Evolutionary conservation across 306 rosid genomes (phyloP).

Genomic region (Trifolium subterraneum): DNA sequence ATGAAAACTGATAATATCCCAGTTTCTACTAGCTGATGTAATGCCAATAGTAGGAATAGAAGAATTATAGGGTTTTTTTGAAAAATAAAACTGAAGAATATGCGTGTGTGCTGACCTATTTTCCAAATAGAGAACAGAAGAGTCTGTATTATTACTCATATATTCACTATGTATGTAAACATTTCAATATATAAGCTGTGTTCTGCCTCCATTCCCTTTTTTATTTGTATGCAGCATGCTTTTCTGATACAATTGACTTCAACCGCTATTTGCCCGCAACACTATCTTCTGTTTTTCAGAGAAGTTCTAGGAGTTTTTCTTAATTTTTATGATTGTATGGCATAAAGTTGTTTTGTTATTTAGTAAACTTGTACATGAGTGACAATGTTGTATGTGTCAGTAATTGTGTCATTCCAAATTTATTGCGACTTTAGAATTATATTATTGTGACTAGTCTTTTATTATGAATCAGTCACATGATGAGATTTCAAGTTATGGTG

Average conservation of each 20-base stretch:
- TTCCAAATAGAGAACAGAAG: too few relatives aligned
- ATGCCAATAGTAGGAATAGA: too few relatives aligned
- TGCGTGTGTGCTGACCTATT: background rate
- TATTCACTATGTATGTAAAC: background rate
- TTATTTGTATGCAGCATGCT: background rate
- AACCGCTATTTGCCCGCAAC: background rate
- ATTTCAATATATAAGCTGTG: background rate
- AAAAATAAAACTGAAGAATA: too few relatives aligned
- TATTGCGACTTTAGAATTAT: background rate
- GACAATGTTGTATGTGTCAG: conserved; percentile 6
- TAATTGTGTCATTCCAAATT: background rate
- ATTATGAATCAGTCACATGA: conserved; percentile 16
- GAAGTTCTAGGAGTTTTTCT: too few relatives aligned
- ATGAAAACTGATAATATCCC: background rate
- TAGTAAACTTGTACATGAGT: background rate
- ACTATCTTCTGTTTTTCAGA: too few relatives aligned
- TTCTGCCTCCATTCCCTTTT: background rate
- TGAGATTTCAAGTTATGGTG: background rate
- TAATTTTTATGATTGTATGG: too few relatives aligned
- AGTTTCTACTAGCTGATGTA: too few relatives aligned
- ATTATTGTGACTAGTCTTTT: too few relatives aligned
- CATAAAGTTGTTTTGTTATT: too few relatives aligned
- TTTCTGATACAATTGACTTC: background rate
- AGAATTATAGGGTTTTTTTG: too few relatives aligned
- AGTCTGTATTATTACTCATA: too few relatives aligned